phyloP scores from a whole-genome alignment of 2,329 filamentous ascomycete species.

The Neonectria magnoliae region DNA sequence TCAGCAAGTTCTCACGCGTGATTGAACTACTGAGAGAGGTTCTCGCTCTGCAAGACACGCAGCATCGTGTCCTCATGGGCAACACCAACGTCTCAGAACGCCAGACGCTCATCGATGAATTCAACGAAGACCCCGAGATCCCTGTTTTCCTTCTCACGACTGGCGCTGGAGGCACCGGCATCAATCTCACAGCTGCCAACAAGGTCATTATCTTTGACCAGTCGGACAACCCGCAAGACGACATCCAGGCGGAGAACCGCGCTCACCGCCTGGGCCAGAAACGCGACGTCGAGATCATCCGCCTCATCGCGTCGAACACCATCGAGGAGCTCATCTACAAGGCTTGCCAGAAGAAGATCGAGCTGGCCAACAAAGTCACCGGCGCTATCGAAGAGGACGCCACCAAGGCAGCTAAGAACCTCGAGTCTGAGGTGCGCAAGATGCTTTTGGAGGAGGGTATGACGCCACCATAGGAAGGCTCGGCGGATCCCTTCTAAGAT shows the following conservation, averaged over 20 bases:
- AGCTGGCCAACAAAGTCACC: constrained; percentile 75
- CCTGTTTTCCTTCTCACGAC: constrained; percentile 94
- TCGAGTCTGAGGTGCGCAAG: constrained; percentile 57
- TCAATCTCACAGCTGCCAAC: constrained; percentile 95
- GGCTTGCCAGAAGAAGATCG: constrained; percentile 91
- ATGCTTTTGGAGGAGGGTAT: constrained; percentile 54
- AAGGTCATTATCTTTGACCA: constrained; percentile 98
- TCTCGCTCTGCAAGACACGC: constrained; percentile 75
- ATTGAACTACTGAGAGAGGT: constrained; percentile 91
- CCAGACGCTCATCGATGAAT: constrained; percentile 88
- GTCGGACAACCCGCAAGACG: constrained; percentile 97
- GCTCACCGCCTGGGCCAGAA: constrained; percentile 95
- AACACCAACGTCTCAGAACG: constrained; percentile 83
- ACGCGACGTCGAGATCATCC: constrained; percentile 87
- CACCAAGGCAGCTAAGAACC: constrained; percentile 45
- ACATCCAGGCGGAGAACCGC: constrained; percentile 97
- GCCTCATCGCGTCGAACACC: constrained; percentile 81
- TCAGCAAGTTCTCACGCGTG: constrained; percentile 92
- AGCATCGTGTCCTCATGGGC: constrained; percentile 88
- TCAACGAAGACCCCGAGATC: constrained; percentile 79
- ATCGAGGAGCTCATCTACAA: constrained; percentile 95
- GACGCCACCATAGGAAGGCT: constrained; percentile 50
- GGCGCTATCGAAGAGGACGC: constrained; percentile 50
- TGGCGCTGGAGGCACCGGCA: constrained; percentile 93
- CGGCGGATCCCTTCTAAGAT: constrained; percentile 3